Evolutionary conservation across 1,284 basidiomycete species (phyloP).

Genomic region (Austropuccinia psidii): DNA sequence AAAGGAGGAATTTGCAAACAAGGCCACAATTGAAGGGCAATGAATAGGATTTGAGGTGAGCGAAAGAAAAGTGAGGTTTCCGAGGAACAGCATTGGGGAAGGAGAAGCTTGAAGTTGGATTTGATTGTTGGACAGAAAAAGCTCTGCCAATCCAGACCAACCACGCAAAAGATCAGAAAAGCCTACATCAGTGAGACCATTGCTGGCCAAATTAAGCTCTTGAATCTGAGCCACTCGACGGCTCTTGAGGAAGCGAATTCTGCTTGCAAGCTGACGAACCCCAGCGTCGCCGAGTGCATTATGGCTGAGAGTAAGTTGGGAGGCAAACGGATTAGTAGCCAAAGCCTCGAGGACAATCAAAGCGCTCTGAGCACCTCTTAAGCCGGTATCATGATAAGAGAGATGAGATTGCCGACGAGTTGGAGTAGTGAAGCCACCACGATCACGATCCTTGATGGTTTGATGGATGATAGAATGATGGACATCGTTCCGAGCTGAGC

Average conservation of each 20-base stretch:
- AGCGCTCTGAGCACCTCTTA: not conserved
- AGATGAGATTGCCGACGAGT: constrained; percentile 18
- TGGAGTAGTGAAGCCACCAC: constrained; percentile 17
- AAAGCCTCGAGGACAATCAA: not conserved
- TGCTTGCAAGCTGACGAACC: not conserved
- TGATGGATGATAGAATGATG: not conserved
- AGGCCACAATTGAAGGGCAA: not conserved
- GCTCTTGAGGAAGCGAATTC: not conserved
- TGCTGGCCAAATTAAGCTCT: constrained; percentile 19
- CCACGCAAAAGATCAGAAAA: not conserved
- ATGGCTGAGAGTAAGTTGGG: constrained; percentile 1
- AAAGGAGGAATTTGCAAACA: not conserved
- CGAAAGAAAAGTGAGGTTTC: constrained; percentile 5
- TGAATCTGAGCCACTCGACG: not conserved
- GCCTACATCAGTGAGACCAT: not conserved
- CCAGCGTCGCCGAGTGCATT: constrained; percentile 8
- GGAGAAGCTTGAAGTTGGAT: not conserved
- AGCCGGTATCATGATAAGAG: constrained; percentile 18
- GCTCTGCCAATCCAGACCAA: not conserved
- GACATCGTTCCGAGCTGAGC: not conserved
- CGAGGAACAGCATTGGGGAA: not conserved
- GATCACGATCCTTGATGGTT: constrained; percentile 7
- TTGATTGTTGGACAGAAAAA: constrained; percentile 4
- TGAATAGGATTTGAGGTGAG: constrained; percentile 20
- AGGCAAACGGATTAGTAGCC: constrained; percentile 1